Conservation (phyloP, 805 yeast genomes). For the Ogataea dorogensis region DNA sequence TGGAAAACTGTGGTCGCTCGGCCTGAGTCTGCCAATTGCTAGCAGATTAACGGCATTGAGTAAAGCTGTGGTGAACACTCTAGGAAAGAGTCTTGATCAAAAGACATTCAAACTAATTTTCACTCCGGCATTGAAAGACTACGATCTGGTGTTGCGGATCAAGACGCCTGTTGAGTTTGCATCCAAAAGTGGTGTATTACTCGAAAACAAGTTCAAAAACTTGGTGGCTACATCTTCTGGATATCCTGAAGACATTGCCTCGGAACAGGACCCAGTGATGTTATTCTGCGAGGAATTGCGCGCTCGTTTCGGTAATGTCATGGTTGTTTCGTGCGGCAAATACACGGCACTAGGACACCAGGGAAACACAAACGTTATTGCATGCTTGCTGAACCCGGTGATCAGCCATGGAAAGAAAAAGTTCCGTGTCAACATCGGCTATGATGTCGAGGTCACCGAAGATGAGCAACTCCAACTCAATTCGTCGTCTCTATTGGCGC, state of each 20-base stretch:
- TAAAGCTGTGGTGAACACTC: constrained; percentile 62
- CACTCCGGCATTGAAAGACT: constrained; percentile 80
- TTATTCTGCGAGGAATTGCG: constrained; percentile 61
- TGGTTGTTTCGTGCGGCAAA: constrained; percentile 65
- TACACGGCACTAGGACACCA: constrained; percentile 52
- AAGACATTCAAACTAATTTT: constrained; percentile 57
- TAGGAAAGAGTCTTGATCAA: constrained; percentile 33
- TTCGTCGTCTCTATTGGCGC: constrained; percentile 68
- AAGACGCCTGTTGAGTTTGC: constrained; percentile 39
- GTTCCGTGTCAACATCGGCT: constrained; percentile 78
- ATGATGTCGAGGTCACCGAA: constrained; percentile 62
- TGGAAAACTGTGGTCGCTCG: constrained; percentile 69
- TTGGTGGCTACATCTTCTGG: constrained; percentile 40
- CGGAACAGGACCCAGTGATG: constrained; percentile 54
- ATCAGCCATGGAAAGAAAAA: constrained; percentile 52
- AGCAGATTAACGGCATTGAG: constrained; percentile 86
- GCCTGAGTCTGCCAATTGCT: constrained; percentile 66
- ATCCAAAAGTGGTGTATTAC: constrained; percentile 55
- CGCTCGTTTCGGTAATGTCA: constrained; percentile 59
- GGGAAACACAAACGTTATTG: constrained; percentile 55
- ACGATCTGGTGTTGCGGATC: constrained; percentile 72
- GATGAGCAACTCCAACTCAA: constrained; percentile 56
- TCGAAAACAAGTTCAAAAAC: constrained; percentile 58
- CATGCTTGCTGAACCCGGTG: constrained; percentile 79
- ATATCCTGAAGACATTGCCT: constrained; percentile 38